Evolutionary conservation across 805 yeast species (phyloP), one percentile per base, ranked within the genome.

Genomic region (Pichia manshurica): DNA sequence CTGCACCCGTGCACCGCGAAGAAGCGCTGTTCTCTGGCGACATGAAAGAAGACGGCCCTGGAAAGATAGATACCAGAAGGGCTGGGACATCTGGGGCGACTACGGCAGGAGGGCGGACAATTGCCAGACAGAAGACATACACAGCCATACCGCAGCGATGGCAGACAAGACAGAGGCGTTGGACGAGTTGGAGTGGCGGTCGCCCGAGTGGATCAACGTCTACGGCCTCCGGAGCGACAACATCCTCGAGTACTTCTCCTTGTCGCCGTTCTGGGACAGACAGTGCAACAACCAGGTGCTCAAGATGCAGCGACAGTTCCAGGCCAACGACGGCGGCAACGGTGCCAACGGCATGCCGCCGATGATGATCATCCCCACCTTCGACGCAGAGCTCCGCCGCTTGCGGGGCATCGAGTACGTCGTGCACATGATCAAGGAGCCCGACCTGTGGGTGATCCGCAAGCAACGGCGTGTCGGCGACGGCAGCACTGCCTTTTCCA

Each of bases 121-220:
- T n/a, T n/a, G n/a, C n/a, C n/a, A n/a, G n/a, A n/a, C n/a, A n/a
- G n/a, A n/a, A n/a, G n/a, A n/a, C n/a, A n/a, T n/a, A n/a, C n/a
- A n/a, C n/a, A n/a, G n/a, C n/a, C n/a, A n/a, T n/a, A n/a, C n/a
- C n/a, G n/a, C n/a, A n/a, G 22, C 13, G 15, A 36, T 36, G 39
- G 16, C 21, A 16, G 39, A 21, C 23, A 19, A 8, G 19, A 25
- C 16, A 16, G 33, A 44, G 25, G 28, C 16, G 12, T 70, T 90
- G 23, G 97, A 90, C 61, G 97, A 91, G 59, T 74, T 93, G 37
- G 98, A 90, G 64, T 93, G 99, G 99, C 79, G 90, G 55, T 84
- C 93, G 3, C 98, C 99, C 1, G 99, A 93, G 65, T 93, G 96
- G 95, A 88, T 93, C 53, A 96, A 89, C 62, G 78, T 82, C 45